Percentiles rank a stretch among this genome's conserved stretches.
phyloP scores from a whole-genome alignment of 306 rosid species.

The Crataegus laevigata region DNA sequence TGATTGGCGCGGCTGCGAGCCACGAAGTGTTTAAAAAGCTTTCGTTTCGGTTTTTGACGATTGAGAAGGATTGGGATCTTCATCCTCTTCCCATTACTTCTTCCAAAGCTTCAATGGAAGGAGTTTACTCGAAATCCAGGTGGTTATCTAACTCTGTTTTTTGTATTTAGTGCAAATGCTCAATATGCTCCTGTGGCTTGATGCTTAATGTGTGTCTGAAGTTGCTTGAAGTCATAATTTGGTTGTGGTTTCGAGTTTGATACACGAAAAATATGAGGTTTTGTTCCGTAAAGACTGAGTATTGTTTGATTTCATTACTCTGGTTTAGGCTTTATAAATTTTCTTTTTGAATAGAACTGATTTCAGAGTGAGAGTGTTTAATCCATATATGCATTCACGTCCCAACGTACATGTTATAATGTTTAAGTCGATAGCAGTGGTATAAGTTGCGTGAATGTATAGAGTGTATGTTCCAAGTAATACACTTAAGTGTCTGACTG shows the following conservation, averaged over 20 bases:
- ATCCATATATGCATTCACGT: not conserved
- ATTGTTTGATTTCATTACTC: not conserved
- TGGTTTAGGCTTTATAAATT: not conserved
- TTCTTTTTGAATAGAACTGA: not conserved
- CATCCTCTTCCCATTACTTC: slow-evolving; percentile 69
- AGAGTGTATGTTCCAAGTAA: slow-evolving; percentile 7
- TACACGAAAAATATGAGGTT: not conserved
- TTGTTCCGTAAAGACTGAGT: not conserved
- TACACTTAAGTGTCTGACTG: slow-evolving; percentile 34
- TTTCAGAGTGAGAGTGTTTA: not conserved
- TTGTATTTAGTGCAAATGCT: not conserved
- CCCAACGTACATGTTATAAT: not conserved
- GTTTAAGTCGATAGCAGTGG: not conserved
- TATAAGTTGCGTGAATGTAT: not conserved
- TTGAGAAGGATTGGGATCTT: slow-evolving; percentile 77
- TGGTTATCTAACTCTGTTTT: slow-evolving; percentile 20
- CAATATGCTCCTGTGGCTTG: not conserved
- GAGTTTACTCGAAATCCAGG: slow-evolving; percentile 67
- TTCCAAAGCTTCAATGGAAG: slow-evolving; percentile 50
- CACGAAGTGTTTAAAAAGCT: slow-evolving; percentile 48
- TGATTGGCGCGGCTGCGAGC: slow-evolving; percentile 56
- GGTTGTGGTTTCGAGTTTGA: not conserved
- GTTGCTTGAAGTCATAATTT: not conserved
- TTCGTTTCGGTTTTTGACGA: slow-evolving; percentile 34
- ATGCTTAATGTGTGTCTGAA: not conserved